A percentile compares a stretch with the other conserved stretches of the same genome.
Evolutionary conservation across 1,284 basidiomycete genomes (phyloP).

Genomic region (Amylostereum areolatum): DNA sequence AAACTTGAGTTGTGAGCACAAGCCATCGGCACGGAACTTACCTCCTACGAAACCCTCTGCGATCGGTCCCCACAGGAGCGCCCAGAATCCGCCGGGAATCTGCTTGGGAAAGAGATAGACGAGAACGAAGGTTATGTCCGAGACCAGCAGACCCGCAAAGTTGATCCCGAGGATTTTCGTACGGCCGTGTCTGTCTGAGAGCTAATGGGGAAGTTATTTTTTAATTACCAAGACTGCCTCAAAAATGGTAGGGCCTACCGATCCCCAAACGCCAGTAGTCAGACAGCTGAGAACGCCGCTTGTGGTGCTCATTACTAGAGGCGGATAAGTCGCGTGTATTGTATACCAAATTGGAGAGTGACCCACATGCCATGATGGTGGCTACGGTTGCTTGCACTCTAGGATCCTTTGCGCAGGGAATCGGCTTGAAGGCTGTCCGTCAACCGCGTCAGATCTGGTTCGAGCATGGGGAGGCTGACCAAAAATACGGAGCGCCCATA

Average conservation of each 20-base stretch:
- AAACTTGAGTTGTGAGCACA: neutral
- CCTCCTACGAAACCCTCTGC: constrained; percentile 80
- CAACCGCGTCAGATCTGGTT: neutral
- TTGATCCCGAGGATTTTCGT: constrained; percentile 59
- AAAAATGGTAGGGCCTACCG: constrained; percentile 36
- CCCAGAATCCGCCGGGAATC: constrained; percentile 79
- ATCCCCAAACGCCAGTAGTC: constrained; percentile 84
- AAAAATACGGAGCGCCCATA: too few relatives aligned
- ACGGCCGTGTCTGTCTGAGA: constrained; percentile 79
- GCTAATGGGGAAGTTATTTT: constrained; percentile 27
- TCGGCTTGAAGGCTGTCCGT: constrained; percentile 14
- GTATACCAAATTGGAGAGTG: neutral
- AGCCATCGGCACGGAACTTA: constrained; percentile 22
- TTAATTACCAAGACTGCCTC: neutral
- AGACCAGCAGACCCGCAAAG: constrained; percentile 57
- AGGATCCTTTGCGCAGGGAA: constrained; percentile 63
- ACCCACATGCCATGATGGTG: constrained; percentile 56
- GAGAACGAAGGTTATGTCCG: constrained; percentile 63
- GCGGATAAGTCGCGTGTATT: constrained; percentile 4
- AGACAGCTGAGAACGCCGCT: constrained; percentile 70
- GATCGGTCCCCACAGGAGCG: constrained; percentile 67
- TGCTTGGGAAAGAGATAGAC: constrained; percentile 53
- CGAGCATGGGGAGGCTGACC: neutral
- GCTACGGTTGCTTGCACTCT: constrained; percentile 70
- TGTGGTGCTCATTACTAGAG: constrained; percentile 53